These are phyloP conservation scores for Monosporascus sp. DNA, from an alignment of 2,329 filamentous ascomycete genomes.

Conservation along the genomic window DNA sequence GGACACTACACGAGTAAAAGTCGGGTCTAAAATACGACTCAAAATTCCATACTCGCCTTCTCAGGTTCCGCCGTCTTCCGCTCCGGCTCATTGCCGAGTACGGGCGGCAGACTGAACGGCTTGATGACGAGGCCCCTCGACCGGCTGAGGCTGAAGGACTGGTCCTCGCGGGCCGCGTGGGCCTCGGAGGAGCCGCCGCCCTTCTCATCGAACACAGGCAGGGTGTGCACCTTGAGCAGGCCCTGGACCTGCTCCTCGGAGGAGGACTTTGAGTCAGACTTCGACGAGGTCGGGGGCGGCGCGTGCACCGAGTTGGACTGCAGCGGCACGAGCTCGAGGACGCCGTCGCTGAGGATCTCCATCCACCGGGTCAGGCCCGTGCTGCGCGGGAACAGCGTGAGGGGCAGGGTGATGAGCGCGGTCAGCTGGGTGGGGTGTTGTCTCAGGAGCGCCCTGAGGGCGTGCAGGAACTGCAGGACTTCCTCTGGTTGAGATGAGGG, in stretches of 20 bases:
- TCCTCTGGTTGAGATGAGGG: conserved; percentile 63
- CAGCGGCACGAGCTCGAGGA: conserved; percentile 76
- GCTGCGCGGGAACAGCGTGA: conserved; percentile 71
- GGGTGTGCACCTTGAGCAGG: conserved; percentile 72
- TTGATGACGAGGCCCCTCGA: conserved; percentile 76
- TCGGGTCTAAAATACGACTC: conserved; percentile 14
- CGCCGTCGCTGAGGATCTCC: conserved; percentile 78
- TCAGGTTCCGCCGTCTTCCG: conserved; percentile 44
- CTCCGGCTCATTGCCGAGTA: conserved; percentile 62
- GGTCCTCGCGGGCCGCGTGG: conserved; percentile 70
- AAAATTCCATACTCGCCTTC: conserved; percentile 74
- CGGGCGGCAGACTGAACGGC: conserved; percentile 82
- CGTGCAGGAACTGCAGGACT: conserved; percentile 76
- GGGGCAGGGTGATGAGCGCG: conserved; percentile 69
- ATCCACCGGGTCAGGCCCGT: conserved; percentile 79
- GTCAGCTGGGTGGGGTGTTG: conserved; percentile 61
- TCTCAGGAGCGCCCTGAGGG: conserved; percentile 68
- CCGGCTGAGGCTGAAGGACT: conserved; percentile 84
- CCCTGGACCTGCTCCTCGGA: conserved; percentile 80
- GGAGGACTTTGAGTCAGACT: conserved; percentile 34
- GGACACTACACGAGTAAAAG: too few relatives aligned
- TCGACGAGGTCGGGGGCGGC: conserved; percentile 45
- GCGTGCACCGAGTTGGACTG: conserved; percentile 48
- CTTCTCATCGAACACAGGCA: conserved; percentile 83
- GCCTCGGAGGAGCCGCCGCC: conserved; percentile 70